Evolutionary conservation across 306 rosid genomes (phyloP), one percentile per base, ranked within the genome.

Genomic region (Mucuna pruriens): DNA sequence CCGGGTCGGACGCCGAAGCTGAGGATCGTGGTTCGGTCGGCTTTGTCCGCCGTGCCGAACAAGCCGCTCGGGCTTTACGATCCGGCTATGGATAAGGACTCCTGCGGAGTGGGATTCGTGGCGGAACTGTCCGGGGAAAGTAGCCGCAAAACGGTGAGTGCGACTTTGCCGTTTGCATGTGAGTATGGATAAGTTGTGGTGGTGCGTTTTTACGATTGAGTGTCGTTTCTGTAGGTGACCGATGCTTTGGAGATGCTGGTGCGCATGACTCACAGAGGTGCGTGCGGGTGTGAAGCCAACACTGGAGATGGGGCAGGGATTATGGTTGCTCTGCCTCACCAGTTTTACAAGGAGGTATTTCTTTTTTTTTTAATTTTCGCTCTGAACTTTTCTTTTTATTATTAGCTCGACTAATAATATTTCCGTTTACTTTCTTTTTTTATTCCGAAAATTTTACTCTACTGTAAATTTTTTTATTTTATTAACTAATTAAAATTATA

Each of bases 211-310:
- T 15, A 17, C 3, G 40, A 31, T 31, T 31, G 0, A 1, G 42
- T 16, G 4, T 62, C 2, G 3, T 62, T 4, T 62, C 12, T 33
- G 1, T 62, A 62, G 69, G 69, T 62, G 44, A 16, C 44, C 1
- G 69, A 62, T 62, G 44, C 69, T 16, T 33, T 62, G 44, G 69
- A 62, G 69, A 62, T 62, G 69, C 44, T 62, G 44, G 69, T 62
- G 44, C 69, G 69, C 44, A 62, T 62, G 69, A 62, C 69, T 12
- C 69, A 62, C 23, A 31, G 69, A 33, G 69, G 69, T 7, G 69
- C 69, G 0, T 62, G 69, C 44, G 69, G 69, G 5, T 62, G 69
- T 1, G 69, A 62, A 16, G 13, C 69, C 2, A 62, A 62, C 42
- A 62, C 69, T 7, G 69, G 69, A 15, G 69, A 62, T 33, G 69